Evolutionary conservation across 495 filamentous ascomycete genomes (phyloP).

Genomic region (Penicillium herquei): DNA sequence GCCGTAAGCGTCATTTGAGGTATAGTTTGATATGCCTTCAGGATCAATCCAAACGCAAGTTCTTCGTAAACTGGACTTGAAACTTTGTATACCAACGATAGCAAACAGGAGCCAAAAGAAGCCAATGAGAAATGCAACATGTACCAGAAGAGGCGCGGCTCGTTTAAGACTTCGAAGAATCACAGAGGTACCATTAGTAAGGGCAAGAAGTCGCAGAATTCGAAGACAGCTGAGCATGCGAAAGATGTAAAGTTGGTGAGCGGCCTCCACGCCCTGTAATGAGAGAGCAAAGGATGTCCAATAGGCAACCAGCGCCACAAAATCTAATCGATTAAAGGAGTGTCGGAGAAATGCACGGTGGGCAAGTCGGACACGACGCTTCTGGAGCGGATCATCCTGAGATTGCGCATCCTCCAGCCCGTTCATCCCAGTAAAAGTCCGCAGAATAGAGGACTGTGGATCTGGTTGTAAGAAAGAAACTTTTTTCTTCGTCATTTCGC

Average conservation of each 20-base stretch:
- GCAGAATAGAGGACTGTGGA: conserved; percentile 68
- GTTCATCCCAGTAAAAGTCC: conserved; percentile 79
- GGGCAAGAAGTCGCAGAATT: conserved; percentile 79
- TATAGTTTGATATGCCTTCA: conserved; percentile 36
- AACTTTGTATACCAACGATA: conserved; percentile 93
- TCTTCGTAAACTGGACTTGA: conserved; percentile 89
- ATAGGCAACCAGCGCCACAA: conserved; percentile 92
- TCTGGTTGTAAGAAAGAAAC: conserved; percentile 35
- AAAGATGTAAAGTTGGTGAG: conserved; percentile 85
- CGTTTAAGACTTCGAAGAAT: conserved; percentile 95
- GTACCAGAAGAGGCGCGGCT: conserved; percentile 87
- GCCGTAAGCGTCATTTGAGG: conserved; percentile 47
- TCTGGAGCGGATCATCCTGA: conserved; percentile 68
- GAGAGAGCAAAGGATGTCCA: conserved; percentile 84
- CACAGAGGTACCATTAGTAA: conserved; percentile 90
- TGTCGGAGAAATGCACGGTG: conserved; percentile 91
- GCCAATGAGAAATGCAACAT: conserved; percentile 92
- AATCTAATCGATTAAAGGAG: conserved; percentile 92
- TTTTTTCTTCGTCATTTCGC: conserved; percentile 61
- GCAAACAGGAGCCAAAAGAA: conserved; percentile 99
- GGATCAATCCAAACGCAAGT: conserved; percentile 83
- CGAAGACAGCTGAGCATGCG: conserved; percentile 37
- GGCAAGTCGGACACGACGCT: conserved; percentile 79
- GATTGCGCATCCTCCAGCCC: conserved; percentile 43
- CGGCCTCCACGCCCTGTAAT: conserved; percentile 61